Percentiles rank a stretch among this genome's conserved stretches.
phyloP scores from a whole-genome alignment of 2,329 filamentous ascomycete species.

The Verticillium dahliae region DNA sequence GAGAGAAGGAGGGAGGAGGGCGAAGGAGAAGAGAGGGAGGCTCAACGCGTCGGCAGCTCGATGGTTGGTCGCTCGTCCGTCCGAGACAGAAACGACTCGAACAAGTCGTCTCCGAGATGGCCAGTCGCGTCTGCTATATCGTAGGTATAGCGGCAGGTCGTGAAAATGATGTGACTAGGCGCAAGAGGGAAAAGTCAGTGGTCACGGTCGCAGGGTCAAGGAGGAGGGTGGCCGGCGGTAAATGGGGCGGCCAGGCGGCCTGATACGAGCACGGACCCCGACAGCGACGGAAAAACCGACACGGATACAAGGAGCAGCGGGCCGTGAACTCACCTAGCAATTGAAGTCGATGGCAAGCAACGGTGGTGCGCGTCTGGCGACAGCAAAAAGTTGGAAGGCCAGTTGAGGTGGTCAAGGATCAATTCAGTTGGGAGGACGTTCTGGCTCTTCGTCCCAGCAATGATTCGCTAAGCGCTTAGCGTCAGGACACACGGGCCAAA shows the following conservation, averaged over 20 bases:
- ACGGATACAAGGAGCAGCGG: background rate
- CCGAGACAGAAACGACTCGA: background rate
- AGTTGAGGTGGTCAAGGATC: background rate
- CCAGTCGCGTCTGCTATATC: background rate
- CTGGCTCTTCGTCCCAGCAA: background rate
- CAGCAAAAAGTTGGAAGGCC: background rate
- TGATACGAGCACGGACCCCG: background rate
- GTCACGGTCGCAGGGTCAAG: background rate
- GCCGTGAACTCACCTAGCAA: slow-evolving; percentile 6
- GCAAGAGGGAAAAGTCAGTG: background rate
- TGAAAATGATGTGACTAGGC: background rate
- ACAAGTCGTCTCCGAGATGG: background rate
- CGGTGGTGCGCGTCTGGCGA: slow-evolving; percentile 12
- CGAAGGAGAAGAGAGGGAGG: background rate
- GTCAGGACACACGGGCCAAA: slow-evolving; percentile 10
- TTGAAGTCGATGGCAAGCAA: slow-evolving; percentile 11
- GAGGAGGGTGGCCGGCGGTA: background rate
- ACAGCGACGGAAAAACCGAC: background rate
- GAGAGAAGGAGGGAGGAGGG: background rate
- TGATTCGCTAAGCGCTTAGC: slow-evolving; percentile 19
- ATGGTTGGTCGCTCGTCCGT: background rate
- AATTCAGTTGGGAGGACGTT: background rate
- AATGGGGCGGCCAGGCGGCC: background rate
- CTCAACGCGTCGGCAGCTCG: background rate
- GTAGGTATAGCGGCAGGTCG: background rate